Conservation (phyloP, 768 basidiomycete genomes). For the Russula compacta region DNA sequence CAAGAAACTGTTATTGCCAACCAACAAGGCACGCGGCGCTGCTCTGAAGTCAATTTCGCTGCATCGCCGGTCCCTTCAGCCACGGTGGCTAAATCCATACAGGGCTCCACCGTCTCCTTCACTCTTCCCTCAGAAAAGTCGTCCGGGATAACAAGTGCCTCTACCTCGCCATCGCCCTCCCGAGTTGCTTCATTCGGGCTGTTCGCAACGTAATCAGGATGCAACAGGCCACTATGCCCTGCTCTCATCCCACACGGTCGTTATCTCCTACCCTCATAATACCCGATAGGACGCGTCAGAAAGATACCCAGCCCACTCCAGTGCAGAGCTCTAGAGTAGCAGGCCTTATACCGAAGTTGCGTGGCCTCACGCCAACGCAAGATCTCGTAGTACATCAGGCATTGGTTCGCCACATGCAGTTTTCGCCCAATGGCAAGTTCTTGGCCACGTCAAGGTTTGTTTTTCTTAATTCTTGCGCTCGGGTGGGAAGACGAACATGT, state of each 20-base stretch:
- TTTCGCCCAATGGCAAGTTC: slow-evolving; percentile 67
- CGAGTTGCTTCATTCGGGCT: slow-evolving; percentile 33
- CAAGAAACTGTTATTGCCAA: slow-evolving; percentile 1
- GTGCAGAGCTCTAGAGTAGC: slow-evolving; percentile 46
- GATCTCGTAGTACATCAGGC: slow-evolving; percentile 57
- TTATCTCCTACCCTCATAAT: slow-evolving; percentile 23
- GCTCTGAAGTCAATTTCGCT: slow-evolving; percentile 16
- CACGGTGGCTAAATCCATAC: background rate
- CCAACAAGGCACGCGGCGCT: slow-evolving; percentile 7
- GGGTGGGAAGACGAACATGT: background rate
- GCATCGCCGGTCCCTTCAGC: slow-evolving; percentile 22
- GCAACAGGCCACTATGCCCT: slow-evolving; percentile 26
- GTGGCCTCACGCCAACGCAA: slow-evolving; percentile 44
- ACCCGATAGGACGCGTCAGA: slow-evolving; percentile 9
- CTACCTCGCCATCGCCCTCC: slow-evolving; percentile 19
- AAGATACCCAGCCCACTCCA: slow-evolving; percentile 25
- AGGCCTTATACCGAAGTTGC: slow-evolving; percentile 46
- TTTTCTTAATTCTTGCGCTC: background rate
- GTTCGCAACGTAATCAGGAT: slow-evolving; percentile 41
- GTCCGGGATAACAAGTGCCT: slow-evolving; percentile 17
- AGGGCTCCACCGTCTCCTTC: slow-evolving; percentile 7
- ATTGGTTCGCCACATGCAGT: slow-evolving; percentile 63
- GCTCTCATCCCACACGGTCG: slow-evolving; percentile 21
- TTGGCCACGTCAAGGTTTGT: slow-evolving; percentile 60
- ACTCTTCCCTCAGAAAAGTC: slow-evolving; percentile 19